Base-by-base conservation (phyloP, 768 basidiomycete genomes). In the Trametes cinnabarina region DNA sequence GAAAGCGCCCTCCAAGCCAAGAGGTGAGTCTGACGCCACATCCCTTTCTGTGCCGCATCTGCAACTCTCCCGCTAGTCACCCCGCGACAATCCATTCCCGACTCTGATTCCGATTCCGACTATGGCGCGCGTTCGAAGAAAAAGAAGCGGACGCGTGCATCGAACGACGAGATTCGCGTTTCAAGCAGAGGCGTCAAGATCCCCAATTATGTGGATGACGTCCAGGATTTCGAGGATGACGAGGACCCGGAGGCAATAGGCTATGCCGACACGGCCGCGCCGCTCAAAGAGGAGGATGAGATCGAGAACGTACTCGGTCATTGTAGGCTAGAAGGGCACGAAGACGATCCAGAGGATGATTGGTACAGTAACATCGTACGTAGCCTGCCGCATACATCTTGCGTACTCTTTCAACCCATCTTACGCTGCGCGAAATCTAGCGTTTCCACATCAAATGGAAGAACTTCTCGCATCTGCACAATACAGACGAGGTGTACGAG, bases 361-460 rank as follows among this genome's bases (percentile, higher is more conserved):
- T 96, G 92, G 82, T 88, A 86, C 59, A 86, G 87, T 64, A 97
- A 97, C 68, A 82, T 96, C 65, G 94, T 94, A 72, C 60, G 64
- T 65, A 50, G 20, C 12, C 15, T n/a, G 8, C 23, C 20, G 20
- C 42, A 37, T 47, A 22, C 34, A 40, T 51, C 28, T 39, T 14
- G 26, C 12, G n/a, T 40, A 15, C 20, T 15, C 34, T n/a, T 32
- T 32, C 30, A 32, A 32, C 30, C 30, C 30, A n/a, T 52, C 41
- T 47, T 11, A 15, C 22, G 4, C 22, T 25, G 11, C 15, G 30
- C 30, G 30, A 32, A 60, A 32, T 49, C 68, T n/a, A 97, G 94
- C 94, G 94, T 50, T 99, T 90, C 79, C 94, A 98, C 71, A 94
- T 99, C 79, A 99, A 99, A 74, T 99, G 97, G 97, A 98, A 98